Base-by-base conservation (phyloP, 345 rosid species). In the Gossypium bickii region DNA sequence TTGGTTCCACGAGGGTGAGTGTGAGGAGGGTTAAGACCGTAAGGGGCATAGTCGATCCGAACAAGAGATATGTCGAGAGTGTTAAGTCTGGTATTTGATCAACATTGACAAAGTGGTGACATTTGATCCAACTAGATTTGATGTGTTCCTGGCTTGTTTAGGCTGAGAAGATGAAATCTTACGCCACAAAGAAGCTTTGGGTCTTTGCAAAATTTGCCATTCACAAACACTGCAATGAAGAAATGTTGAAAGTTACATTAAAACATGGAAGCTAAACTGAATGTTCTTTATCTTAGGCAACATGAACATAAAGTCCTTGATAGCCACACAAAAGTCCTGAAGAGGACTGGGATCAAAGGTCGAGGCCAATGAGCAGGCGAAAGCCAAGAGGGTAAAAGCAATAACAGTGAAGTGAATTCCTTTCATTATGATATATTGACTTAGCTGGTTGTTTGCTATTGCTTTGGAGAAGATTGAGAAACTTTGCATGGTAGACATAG, bases 1-100 rank as follows among this genome's bases (percentile, higher is more conserved):
- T 76, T 85, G 3, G 77, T 45, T 15, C 79, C 83, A n/a, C 84
- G 65, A 3, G 85, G 83, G 67, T 82, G 84, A 76, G 25, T 70
- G 81, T 79, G 86, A 2, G 82, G 86, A 44, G 86, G 86, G 69
- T 76, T 55, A 15, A 74, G 77, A 22, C 86, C 65, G 18, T 44
- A 9, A 2, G 75, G 73, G 0, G 56, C 81, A n/a, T 12, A 74
- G 79, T 84, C 86, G 2, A 70, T 29, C 9, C 61, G 61, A n/a
- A 29, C 73, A 17, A 78, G 48, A 20, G 81, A 73, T 38, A 73
- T 58, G 0, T 74, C 81, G n/a, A 78, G 81, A 13, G 77, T 78
- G 74, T 78, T 78, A 5, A 78, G 77, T 12, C 81, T 6, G 77
- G 59, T 13, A 73, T 47, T 47, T 13, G 67, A 12, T 78, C 77